These are phyloP conservation scores for Zygotorulaspora florentina DNA, from an alignment of 805 yeast species.

Conservation along the genomic window DNA sequence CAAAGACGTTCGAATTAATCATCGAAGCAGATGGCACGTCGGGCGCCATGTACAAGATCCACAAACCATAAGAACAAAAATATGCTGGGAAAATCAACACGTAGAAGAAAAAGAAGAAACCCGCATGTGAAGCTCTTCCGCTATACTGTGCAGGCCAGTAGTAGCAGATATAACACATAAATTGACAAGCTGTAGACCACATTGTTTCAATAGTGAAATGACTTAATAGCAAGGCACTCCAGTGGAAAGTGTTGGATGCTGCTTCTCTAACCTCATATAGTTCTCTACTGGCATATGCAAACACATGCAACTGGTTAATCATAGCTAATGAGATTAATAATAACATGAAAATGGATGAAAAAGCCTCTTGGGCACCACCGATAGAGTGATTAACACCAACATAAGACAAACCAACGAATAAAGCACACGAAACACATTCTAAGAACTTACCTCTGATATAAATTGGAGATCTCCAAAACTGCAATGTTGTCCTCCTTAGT, in stretches of 20 bases:
- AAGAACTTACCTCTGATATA: slow-evolving; percentile 54
- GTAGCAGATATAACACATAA: slow-evolving; percentile 41
- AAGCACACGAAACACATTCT: slow-evolving; percentile 49
- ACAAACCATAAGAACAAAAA: slow-evolving; percentile 49
- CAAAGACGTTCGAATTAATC: slow-evolving; percentile 44
- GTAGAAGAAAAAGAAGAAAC: slow-evolving; percentile 48
- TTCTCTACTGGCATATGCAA: slow-evolving; percentile 55
- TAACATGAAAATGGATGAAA: slow-evolving; percentile 57
- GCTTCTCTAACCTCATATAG: slow-evolving; percentile 70
- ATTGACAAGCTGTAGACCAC: slow-evolving; percentile 45
- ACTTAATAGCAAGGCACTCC: slow-evolving; percentile 53
- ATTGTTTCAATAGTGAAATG: slow-evolving; percentile 44
- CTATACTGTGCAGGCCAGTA: slow-evolving; percentile 47
- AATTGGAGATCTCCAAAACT: slow-evolving; percentile 61
- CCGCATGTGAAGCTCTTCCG: slow-evolving; percentile 46
- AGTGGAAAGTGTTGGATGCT: slow-evolving; percentile 65
- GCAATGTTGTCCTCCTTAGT: slow-evolving; percentile 50
- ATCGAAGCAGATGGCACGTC: slow-evolving; percentile 42
- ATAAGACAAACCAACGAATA: slow-evolving; percentile 67
- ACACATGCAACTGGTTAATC: slow-evolving; percentile 60
- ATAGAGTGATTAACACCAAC: slow-evolving; percentile 53
- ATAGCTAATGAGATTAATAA: slow-evolving; percentile 48
- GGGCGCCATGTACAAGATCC: slow-evolving; percentile 45
- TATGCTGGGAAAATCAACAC: slow-evolving; percentile 48
- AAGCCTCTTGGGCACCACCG: slow-evolving; percentile 64